A percentile compares a stretch with the other conserved stretches of the same genome.
Conservation (phyloP, 805 yeast genomes). For the Nakazawaea wickerhamii region DNA sequence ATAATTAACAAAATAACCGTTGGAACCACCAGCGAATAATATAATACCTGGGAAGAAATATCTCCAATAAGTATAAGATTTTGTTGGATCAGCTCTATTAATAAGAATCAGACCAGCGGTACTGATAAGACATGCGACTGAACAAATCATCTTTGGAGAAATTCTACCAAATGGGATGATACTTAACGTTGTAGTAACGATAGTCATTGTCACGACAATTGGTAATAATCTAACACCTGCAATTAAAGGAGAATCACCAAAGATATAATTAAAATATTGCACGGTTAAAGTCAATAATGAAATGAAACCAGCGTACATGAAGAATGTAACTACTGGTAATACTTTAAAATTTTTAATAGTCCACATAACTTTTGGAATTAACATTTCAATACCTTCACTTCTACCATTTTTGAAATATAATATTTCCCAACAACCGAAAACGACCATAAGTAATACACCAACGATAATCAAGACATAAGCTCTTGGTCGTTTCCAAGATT, state of each 20-base stretch:
- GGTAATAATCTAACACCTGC: slow-evolving; percentile 16
- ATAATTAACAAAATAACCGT: slow-evolving; percentile 30
- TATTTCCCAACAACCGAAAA: slow-evolving; percentile 27
- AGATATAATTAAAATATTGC: neutral
- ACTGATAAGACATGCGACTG: neutral
- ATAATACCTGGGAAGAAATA: slow-evolving; percentile 15
- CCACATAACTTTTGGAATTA: slow-evolving; percentile 26
- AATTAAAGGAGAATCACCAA: slow-evolving; percentile 4
- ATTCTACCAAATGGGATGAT: slow-evolving; percentile 5
- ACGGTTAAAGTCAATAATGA: neutral
- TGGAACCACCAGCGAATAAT: slow-evolving; percentile 17
- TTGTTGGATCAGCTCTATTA: neutral
- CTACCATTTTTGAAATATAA: slow-evolving; percentile 12
- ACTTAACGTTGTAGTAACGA: neutral
- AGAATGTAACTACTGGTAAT: slow-evolving; percentile 16
- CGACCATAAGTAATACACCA: slow-evolving; percentile 28
- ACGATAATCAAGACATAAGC: slow-evolving; percentile 36
- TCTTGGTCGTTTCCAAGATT: slow-evolving; percentile 33
- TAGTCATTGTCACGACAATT: slow-evolving; percentile 17
- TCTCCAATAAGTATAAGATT: slow-evolving; percentile 25
- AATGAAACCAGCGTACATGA: neutral
- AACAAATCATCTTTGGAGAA: slow-evolving; percentile 16
- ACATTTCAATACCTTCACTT: slow-evolving; percentile 17
- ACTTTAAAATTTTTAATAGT: slow-evolving; percentile 22
- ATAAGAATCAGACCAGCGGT: neutral